A percentile compares a stretch with the other conserved stretches of the same genome.
Conservation (phyloP, 495 filamentous ascomycete species). For the Penicillium verhagenii region DNA sequence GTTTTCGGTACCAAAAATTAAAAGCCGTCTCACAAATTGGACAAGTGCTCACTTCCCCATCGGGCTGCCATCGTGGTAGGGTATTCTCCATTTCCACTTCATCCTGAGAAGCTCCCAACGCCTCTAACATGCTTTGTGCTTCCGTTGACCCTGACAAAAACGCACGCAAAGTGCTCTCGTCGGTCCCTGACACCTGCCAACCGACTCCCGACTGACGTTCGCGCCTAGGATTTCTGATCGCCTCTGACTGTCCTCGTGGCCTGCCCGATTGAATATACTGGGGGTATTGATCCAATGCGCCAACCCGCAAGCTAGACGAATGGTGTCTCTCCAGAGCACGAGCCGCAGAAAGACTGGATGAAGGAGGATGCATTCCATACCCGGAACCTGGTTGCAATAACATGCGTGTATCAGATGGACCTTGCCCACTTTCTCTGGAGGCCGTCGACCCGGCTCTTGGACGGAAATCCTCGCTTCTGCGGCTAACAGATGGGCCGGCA, state of each 20-base stretch:
- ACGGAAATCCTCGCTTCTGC: background rate
- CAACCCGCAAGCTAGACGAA: background rate
- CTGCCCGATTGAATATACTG: background rate
- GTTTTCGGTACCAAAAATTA: slow-evolving; percentile 83
- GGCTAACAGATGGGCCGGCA: slow-evolving; percentile 7
- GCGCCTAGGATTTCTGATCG: background rate
- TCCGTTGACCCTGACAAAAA: background rate
- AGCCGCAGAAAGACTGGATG: background rate
- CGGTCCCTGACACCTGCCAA: slow-evolving; percentile 1
- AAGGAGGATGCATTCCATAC: too few relatives aligned
- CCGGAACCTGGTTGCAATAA: background rate
- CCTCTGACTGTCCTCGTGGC: background rate
- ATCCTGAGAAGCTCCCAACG: background rate
- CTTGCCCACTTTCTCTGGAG: background rate
- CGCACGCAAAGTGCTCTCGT: slow-evolving; percentile 1
- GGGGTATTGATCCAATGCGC: background rate
- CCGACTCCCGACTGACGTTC: background rate
- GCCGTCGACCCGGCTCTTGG: background rate
- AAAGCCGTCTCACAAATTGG: slow-evolving; percentile 79
- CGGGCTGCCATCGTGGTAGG: slow-evolving; percentile 53
- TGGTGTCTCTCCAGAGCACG: background rate
- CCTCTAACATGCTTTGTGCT: background rate
- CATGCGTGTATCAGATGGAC: background rate
- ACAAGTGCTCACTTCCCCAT: slow-evolving; percentile 72
- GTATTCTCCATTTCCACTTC: background rate